Base-by-base conservation (phyloP, 306 rosid species). In the Trichosanthes truncata region DNA sequence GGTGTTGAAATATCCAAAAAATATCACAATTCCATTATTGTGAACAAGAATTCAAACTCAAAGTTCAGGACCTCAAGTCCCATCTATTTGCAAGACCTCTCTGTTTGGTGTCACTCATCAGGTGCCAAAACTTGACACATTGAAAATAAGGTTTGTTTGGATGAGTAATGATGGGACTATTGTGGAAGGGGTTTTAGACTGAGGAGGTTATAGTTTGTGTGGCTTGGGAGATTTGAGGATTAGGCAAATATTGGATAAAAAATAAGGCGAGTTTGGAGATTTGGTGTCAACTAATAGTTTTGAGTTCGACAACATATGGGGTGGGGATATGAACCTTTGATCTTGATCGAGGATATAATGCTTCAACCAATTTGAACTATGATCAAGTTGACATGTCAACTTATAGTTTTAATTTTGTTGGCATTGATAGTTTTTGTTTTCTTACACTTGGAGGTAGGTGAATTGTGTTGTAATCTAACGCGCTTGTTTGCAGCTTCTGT, bases 401-500 rank as follows among this genome's bases (percentile, higher is more conserved):
- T n/a, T 33, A 63, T 7, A 63, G 74, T 68, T 68, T 1, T 4
- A 40, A 41, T 45, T 13, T 29, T 45, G 52, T 38, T 9, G 31
- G 6, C 3, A 40, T n/a, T 40, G 35, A 1, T 36, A 14, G 46
- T 26, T 46, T 46, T 25, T 72, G 77, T 45, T 43, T 72, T 72
- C 57, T 46, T 15, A 23, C 20, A 6, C 57, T 3, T 21, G 23
- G 41, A 72, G 4, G 40, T 41, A 23, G 77, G 4, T 45, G 21
- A 57, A 25, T 29, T 5, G 1, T 7, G 12, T 14, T 13, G 18
- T 68, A 68, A 68, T 74, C 81, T 84, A 29, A 85, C 61, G 40
- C 60, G 38, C 75, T 51, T 6, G 56, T 78, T 81, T 79, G 78
- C 93, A 90, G 93, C 91, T 86, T 87, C 84, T 76, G 91, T 87